Base-by-base conservation (phyloP, 192 early-diverging fungal species). In the Coemansia sp. region DNA sequence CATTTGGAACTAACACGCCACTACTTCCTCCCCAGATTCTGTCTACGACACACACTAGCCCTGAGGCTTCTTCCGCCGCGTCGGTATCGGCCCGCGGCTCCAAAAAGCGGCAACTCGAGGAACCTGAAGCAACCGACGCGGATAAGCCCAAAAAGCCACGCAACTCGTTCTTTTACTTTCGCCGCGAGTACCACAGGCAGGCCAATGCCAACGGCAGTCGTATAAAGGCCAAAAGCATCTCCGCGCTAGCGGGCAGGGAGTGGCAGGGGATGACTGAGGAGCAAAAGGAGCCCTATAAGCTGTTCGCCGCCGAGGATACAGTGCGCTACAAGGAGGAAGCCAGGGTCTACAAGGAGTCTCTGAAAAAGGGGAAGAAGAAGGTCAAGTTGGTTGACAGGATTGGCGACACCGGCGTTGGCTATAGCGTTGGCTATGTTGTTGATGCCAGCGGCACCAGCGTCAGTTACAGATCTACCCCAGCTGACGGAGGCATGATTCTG, bases 301-400 rank as follows among this genome's bases (percentile, higher is more conserved):
- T 89, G 43, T 85, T 82, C 50, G 88, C 89, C 10, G 70, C 80
- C 2, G 79, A 80, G 57, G 91, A 93, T 70, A 92, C 91, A 62
- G 74, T 74, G 29, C 81, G 91, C 18, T 92, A 93, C 74, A 92
- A 91, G 38, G 74, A 76, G 43, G 90, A 92, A 68, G 92, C 89
- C 85, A 77, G 87, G 68, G 55, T 55, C 8, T 87, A 87, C 58
- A 68, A 63, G 77, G 77, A 80, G 66, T 49, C 65, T 3, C 38
- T 49, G 2, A 75, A 69, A 44, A 68, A 46, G 31, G 62, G 64
- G 3, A 58, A 73, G 29, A 52, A 74, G 44, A 62, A 67, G 46
- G 13, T 40, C 53, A 68, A 41, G 66, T 15, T 33, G 2, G 15
- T 5, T 31, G 65, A 70, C 10, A 41, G 6, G 49, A 31, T 24